phyloP scores from a whole-genome alignment of 108 stramenopile genomes.

The Cyclostephanos tholiformis region DNA sequence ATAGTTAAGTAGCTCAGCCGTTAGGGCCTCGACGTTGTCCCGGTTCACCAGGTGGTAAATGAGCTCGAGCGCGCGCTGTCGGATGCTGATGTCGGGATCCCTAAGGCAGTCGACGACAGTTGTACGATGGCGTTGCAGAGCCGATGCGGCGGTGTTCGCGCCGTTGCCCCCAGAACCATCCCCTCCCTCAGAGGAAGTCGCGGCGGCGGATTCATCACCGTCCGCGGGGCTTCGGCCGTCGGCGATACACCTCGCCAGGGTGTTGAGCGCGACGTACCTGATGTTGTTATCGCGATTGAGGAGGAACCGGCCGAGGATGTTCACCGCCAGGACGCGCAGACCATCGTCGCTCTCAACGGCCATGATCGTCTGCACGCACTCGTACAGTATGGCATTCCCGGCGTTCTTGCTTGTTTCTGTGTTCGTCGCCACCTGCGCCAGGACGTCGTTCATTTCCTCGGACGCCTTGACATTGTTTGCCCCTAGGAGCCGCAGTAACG shows the following conservation, averaged over 20 bases:
- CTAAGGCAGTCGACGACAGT: slow-evolving; percentile 98
- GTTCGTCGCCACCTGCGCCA: slow-evolving; percentile 98
- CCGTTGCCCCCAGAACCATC: slow-evolving; percentile 30
- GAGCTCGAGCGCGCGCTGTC: slow-evolving; percentile 97
- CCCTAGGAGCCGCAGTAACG: slow-evolving; percentile 89
- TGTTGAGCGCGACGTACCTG: slow-evolving; percentile 98
- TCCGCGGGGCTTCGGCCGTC: slow-evolving; percentile 40
- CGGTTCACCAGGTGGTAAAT: slow-evolving; percentile 95
- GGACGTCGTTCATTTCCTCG: slow-evolving; percentile 96
- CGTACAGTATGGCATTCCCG: slow-evolving; percentile 99
- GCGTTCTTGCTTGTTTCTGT: slow-evolving; percentile 98
- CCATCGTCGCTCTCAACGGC: slow-evolving; percentile 94
- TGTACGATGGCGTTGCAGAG: slow-evolving; percentile 88
- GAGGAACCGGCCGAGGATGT: slow-evolving; percentile 98
- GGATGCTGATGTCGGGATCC: slow-evolving; percentile 98
- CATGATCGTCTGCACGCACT: slow-evolving; percentile 99
- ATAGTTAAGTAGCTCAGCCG: slow-evolving; percentile 97
- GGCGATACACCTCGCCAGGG: slow-evolving; percentile 77
- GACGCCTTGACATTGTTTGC: slow-evolving; percentile 80
- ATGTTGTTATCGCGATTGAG: slow-evolving; percentile 99
- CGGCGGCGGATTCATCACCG: background rate
- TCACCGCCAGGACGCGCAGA: slow-evolving; percentile 95
- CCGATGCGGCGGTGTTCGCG: slow-evolving; percentile 77
- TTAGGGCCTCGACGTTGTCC: slow-evolving; percentile 87
- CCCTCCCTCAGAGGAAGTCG: slow-evolving; percentile 1